Conservation (phyloP, 345 rosid genomes). For the Bruguiera parviflora region DNA sequence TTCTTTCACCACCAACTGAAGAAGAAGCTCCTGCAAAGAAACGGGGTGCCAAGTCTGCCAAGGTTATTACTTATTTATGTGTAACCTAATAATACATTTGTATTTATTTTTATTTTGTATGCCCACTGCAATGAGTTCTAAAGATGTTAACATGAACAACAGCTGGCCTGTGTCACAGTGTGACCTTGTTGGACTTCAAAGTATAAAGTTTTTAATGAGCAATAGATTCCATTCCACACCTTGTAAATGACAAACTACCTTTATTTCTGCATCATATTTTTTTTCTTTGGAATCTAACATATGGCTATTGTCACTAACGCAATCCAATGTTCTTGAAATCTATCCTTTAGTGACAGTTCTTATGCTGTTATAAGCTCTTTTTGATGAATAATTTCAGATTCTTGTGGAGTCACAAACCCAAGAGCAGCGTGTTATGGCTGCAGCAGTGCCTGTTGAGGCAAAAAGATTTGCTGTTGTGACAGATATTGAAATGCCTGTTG, state of each 20-base stretch:
- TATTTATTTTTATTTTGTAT: not conserved
- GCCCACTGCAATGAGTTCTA: not conserved
- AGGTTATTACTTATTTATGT: constrained; percentile 46
- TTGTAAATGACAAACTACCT: no score
- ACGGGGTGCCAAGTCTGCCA: constrained; percentile 55
- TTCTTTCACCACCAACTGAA: constrained; percentile 47
- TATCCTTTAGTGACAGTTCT: constrained; percentile 1
- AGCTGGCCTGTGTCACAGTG: no score
- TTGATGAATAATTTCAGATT: constrained; percentile 34
- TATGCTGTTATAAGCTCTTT: not conserved
- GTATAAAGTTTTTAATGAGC: no score
- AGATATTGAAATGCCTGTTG: constrained; percentile 27
- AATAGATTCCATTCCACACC: no score
- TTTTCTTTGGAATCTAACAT: no score
- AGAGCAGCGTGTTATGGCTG: constrained; percentile 66
- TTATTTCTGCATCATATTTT: no score
- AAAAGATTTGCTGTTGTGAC: constrained; percentile 51
- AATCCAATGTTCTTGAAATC: not conserved
- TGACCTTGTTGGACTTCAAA: no score
- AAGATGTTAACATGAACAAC: constrained; percentile 1
- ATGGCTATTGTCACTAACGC: no score
- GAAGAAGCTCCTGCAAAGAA: constrained; percentile 45
- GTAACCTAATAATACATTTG: constrained; percentile 11
- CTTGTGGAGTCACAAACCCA: constrained; percentile 38
- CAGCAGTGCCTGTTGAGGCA: constrained; percentile 64